A percentile compares a stretch with the other conserved stretches of the same genome.
phyloP scores from a whole-genome alignment of 176 grass and related monocot species.

The Pontederia paniculata region DNA sequence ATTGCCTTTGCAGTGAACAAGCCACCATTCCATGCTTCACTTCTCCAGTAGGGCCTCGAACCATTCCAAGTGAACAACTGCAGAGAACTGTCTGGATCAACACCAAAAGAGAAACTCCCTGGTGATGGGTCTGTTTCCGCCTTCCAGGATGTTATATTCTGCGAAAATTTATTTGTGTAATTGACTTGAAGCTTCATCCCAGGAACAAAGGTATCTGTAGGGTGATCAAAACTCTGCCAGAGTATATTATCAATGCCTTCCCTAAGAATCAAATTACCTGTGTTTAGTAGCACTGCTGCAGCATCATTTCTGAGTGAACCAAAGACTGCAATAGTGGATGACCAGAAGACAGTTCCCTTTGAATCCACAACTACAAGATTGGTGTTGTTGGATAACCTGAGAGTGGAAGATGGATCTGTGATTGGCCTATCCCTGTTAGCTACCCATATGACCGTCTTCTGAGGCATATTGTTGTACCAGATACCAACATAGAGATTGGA shows the following conservation, averaged over 20 bases:
- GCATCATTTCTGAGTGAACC: neutral
- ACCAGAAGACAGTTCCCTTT: slow-evolving; percentile 11
- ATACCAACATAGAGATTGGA: slow-evolving; percentile 18
- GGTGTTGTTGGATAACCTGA: slow-evolving; percentile 10
- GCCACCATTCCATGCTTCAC: neutral
- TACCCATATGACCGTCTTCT: slow-evolving; percentile 30
- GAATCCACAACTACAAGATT: slow-evolving; percentile 24
- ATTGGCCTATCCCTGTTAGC: slow-evolving; percentile 38
- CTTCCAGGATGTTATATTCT: neutral
- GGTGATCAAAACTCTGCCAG: slow-evolving; percentile 37
- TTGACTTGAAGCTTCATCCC: slow-evolving; percentile 29
- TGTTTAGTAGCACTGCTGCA: neutral
- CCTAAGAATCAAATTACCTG: slow-evolving; percentile 22
- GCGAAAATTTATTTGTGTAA: neutral
- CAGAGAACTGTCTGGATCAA: neutral
- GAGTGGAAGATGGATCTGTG: neutral
- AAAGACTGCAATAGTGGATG: neutral
- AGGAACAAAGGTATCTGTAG: slow-evolving; percentile 24
- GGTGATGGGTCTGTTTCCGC: neutral
- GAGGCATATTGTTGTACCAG: slow-evolving; percentile 30
- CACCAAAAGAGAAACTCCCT: neutral
- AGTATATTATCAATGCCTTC: neutral
- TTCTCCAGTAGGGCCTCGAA: neutral
- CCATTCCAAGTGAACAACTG: slow-evolving; percentile 1
- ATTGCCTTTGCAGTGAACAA: neutral